Conservation (phyloP, 805 yeast species). For the Diddensiella santjacobensis region DNA sequence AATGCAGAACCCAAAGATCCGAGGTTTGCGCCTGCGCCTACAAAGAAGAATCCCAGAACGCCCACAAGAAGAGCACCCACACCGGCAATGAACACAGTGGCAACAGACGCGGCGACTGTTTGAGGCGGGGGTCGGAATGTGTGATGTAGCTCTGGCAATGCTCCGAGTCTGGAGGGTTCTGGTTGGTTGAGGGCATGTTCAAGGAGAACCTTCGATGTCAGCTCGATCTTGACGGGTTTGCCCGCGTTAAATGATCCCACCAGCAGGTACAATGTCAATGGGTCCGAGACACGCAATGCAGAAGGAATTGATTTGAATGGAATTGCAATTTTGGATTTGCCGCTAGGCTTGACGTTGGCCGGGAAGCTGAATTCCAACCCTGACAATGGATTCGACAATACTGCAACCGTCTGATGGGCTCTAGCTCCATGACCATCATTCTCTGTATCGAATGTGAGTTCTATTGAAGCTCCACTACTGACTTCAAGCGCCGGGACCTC, state of each 20-base stretch:
- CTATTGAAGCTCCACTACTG: slow-evolving; percentile 9
- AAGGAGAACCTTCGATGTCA: slow-evolving; percentile 18
- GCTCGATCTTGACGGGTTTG: slow-evolving; percentile 20
- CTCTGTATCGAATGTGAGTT: slow-evolving; percentile 18
- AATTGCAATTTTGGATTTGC: slow-evolving; percentile 32
- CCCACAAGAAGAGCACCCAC: slow-evolving; percentile 42
- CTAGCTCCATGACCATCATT: slow-evolving; percentile 13
- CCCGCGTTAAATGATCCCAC: slow-evolving; percentile 31
- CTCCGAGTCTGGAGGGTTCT: slow-evolving; percentile 32
- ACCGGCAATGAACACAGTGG: slow-evolving; percentile 47
- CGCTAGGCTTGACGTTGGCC: slow-evolving; percentile 31
- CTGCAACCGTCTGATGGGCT: slow-evolving; percentile 30
- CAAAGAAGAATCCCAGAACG: slow-evolving; percentile 37
- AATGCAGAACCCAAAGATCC: slow-evolving; percentile 28
- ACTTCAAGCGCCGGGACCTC: slow-evolving; percentile 1
- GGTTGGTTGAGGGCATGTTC: slow-evolving; percentile 11
- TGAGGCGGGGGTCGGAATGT: slow-evolving; percentile 52
- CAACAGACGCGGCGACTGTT: slow-evolving; percentile 49
- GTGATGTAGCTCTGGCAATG: slow-evolving; percentile 61
- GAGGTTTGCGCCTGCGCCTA: slow-evolving; percentile 26
- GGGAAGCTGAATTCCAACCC: slow-evolving; percentile 30
- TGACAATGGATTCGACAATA: slow-evolving; percentile 23
- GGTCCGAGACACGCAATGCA: slow-evolving; percentile 26
- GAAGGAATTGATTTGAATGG: slow-evolving; percentile 32
- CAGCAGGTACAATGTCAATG: slow-evolving; percentile 25